Evolutionary conservation across 2,329 filamentous ascomycete species (phyloP), one percentile per base, ranked within the genome.

Genomic region (Penicillium brevicompactum): DNA sequence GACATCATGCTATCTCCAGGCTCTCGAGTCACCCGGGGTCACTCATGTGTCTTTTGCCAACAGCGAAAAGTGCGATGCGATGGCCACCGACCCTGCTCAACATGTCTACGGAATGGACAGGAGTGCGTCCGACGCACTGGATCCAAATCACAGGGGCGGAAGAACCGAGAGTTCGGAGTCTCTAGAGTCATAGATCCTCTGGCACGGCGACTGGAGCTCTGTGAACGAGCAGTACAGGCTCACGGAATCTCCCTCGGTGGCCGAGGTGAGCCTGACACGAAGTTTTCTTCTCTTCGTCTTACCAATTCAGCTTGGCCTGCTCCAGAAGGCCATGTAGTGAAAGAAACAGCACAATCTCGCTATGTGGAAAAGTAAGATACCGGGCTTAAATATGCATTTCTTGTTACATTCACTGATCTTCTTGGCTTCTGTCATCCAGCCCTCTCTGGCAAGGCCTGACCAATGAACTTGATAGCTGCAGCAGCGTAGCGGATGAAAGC

Each of bases 31-130:
- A 46, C 43, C 21, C 43, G 43, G 8, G 43, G 43, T 6, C 43
- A 46, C n/a, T 46, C 43, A 11, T 46, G 43, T 46, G 27, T n/a
- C n/a, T 46, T 46, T 27, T 46, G 43, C 43, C 43, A 46, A 21
- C 43, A 46, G 27, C 43, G 24, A 16, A 46, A 46, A 32, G 43
- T 46, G 27, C 43, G 43, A 27, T 46, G 43, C 32, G 43, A 46
- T 46, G 24, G 43, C 43, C 43, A 46, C 43, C 27, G 24, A 46
- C 43, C 43, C 8, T 46, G 43, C 27, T 46, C 43, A 21, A 46
- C 43, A 30, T 48, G 14, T 24, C 9, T 27, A 4, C 24, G 37
- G 21, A 49, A 50, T 7, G 9, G 14, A 34, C 47, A 34, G 8
- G 6, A 32, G 22, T 42, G 8, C 5, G 7, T 46, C 14, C 31